A percentile compares a stretch with the other conserved stretches of the same genome.
Evolutionary conservation across 371 early-diverging fungal genomes (phyloP).

Genomic region (Dinochytrium kinnereticum): DNA sequence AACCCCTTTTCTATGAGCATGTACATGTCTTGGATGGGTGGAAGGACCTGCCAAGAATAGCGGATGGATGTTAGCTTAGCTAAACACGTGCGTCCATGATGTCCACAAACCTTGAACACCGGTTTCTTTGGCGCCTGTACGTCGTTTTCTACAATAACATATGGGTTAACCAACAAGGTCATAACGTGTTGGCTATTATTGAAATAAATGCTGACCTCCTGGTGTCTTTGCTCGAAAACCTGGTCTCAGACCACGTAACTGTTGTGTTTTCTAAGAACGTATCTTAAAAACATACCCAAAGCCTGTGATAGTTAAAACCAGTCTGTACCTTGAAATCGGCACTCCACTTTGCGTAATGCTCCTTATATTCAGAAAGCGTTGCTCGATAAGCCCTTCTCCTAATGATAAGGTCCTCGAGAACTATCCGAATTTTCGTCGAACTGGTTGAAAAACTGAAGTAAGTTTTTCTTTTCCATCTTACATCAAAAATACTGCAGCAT

Average conservation of each 20-base stretch:
- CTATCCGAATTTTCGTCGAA: slow-evolving; percentile 32
- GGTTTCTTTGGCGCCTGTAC: slow-evolving; percentile 38
- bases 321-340: slow-evolving; percentile 36
- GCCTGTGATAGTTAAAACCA: no score
- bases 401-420: slow-evolving; percentile 45
- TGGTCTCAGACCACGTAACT: background rate
- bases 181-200: background rate
- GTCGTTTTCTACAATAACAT: slow-evolving; percentile 23
- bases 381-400: slow-evolving; percentile 39
- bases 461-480: background rate
- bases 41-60: slow-evolving; percentile 33
- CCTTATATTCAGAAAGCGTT: slow-evolving; percentile 26
- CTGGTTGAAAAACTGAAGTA: slow-evolving; percentile 22
- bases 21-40: slow-evolving; percentile 39
- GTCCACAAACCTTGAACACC: slow-evolving; percentile 45
- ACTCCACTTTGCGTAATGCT: slow-evolving; percentile 31
- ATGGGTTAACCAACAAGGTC: background rate
- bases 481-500: no score
- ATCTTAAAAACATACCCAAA: slow-evolving; percentile 9
- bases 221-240: slow-evolving; percentile 2
- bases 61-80: background rate
- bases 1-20: slow-evolving; percentile 50
- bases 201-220: background rate
- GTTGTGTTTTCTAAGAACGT: slow-evolving; percentile 10
- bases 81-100: background rate